Evolutionary conservation across 495 filamentous ascomycete genomes (phyloP).

Genomic region (Aspergillus olivimuriae): DNA sequence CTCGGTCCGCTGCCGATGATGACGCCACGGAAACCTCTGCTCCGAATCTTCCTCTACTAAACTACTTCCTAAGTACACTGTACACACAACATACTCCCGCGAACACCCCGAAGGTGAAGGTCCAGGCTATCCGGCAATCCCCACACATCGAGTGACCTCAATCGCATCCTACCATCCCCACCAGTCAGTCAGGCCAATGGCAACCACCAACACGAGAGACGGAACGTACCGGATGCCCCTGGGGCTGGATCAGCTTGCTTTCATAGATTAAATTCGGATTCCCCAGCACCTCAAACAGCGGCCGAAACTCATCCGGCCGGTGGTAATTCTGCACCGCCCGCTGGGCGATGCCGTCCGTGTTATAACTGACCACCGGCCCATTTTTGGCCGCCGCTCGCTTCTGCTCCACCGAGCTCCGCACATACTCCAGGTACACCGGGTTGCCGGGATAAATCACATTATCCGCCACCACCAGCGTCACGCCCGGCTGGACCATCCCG

Average conservation of each 20-base stretch:
- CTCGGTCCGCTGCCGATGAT: no score
- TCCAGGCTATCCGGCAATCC: conserved; percentile 31
- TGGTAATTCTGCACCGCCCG: conserved; percentile 24
- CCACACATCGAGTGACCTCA: conserved; percentile 62
- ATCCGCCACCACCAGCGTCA: conserved; percentile 60
- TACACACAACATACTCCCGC: no score
- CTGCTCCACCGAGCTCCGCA: conserved; percentile 29
- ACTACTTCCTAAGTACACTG: no score
- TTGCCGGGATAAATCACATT: conserved; percentile 72
- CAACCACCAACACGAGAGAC: no score
- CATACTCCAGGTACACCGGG: conserved; percentile 57
- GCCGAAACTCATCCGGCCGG: conserved; percentile 28
- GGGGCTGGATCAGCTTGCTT: conserved; percentile 59
- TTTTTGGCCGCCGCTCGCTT: conserved; percentile 29
- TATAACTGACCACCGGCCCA: conserved; percentile 22
- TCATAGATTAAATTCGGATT: conserved; percentile 67
- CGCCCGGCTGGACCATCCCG: conserved; percentile 50
- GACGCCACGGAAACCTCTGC: not conserved
- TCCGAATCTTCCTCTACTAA: not conserved
- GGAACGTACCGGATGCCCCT: conserved; percentile 25
- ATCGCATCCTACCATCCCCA: no score
- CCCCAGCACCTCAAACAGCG: conserved; percentile 45
- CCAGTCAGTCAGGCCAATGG: no score
- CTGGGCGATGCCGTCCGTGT: conserved; percentile 24
- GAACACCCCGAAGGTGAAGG: no score